Base-by-base conservation (phyloP, 352 stramenopile genomes). In the Phytophthora multivora region DNA sequence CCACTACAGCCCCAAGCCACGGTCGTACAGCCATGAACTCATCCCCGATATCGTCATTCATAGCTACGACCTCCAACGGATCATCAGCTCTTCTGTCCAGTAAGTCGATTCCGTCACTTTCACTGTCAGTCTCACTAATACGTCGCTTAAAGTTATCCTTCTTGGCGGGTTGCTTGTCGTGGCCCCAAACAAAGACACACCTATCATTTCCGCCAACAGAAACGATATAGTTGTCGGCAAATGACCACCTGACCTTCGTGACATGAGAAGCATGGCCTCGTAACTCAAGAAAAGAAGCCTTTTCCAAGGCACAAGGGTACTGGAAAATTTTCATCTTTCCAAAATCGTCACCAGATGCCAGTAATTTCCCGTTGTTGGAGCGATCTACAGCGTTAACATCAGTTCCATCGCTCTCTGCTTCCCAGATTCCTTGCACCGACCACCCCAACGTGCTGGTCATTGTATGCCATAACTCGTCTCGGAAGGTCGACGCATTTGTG, bases 21-120 rank as follows among this genome's bases (percentile, higher is more conserved):
- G 89, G 90, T 42, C 94, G 93, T 9, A 96, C 83, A 6, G 90
- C 89, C 88, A 97, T 93, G 35, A 97, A 97, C 58, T 96, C 86
- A 57, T 97, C 89, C 0, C 89, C 89, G 18, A 81, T 63, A 16
- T 85, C 73, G 4, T 84, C 74, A 2, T 69, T 67, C 1, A 43
- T 49, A 19, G 61, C 54, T 3, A 51, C 63, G 2, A 75, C 45
- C 12, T 67, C 55, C n/a, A 82, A 66, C 6, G 69, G 47, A 59
- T 81, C 67, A 31, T 64, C 69, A 15, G 62, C 48, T 51, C 64
- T 64, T 26, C 46, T 52, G 33, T 23, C 58, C 15, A 58, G 16
- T 31, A 71, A 18, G 9, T 66, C 38, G 18, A 69, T 46, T 15
- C 9, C 48, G 13, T 59, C 35, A 10, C 31, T 53, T 15, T 39